phyloP scores from a whole-genome alignment of 306 rosid genomes.

The Prunus fruticosa region DNA sequence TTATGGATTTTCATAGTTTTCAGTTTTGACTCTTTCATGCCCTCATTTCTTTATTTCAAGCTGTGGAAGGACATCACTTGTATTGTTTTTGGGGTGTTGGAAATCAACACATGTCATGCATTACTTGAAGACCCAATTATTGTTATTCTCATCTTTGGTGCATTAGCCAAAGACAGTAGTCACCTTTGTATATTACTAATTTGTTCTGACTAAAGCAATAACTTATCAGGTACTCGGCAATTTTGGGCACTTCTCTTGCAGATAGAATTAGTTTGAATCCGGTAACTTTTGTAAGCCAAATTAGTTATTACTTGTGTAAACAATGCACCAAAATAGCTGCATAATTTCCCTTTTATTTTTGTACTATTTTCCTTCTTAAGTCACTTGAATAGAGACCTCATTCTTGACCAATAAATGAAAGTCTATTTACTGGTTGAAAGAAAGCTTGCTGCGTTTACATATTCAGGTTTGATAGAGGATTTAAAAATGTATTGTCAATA shows the following conservation, averaged over 20 bases:
- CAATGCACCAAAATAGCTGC: not conserved
- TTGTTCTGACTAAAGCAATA: slow-evolving; percentile 15
- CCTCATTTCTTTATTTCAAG: not conserved
- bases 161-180: slow-evolving; percentile 6
- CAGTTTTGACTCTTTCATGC: not conserved
- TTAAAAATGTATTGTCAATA: not conserved
- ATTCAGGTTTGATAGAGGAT: not conserved
- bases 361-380: not conserved
- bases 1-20: not conserved
- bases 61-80: not conserved
- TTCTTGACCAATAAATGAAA: not conserved
- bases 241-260: slow-evolving; percentile 77
- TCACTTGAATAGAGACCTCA: not conserved
- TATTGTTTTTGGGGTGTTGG: not conserved
- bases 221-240: slow-evolving; percentile 82
- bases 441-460: not conserved
- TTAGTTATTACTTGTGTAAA: not conserved
- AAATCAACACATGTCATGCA: not conserved
- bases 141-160: not conserved
- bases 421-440: not conserved
- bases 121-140: not conserved
- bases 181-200: slow-evolving; percentile 6
- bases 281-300: slow-evolving; percentile 37
- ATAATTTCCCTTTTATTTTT: not conserved
- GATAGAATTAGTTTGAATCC: slow-evolving; percentile 63